These are phyloP conservation scores for Rhynchospora pubera DNA, from an alignment of 176 grass and related monocot genomes.

Conservation along the genomic window DNA sequence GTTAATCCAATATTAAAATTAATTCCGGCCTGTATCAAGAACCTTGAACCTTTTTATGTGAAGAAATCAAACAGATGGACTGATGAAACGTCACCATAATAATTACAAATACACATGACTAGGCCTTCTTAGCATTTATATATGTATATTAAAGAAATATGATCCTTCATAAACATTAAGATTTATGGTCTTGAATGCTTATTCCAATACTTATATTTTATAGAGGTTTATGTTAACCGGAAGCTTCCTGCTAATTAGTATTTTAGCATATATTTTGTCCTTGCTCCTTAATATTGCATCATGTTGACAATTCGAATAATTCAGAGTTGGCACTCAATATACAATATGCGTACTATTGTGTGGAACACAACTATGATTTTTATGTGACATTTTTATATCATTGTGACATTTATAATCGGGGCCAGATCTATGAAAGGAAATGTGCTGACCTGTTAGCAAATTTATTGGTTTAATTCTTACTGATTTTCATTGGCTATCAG, in stretches of 20 bases:
- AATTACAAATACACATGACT: neutral
- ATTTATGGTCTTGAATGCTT: neutral
- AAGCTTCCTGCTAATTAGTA: neutral
- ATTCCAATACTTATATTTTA: neutral
- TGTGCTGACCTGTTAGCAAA: neutral
- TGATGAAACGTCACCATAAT: neutral
- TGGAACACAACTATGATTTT: neutral
- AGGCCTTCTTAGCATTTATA: neutral
- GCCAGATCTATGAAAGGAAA: neutral
- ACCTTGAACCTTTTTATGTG: neutral
- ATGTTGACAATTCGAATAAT: neutral
- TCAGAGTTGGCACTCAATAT: neutral
- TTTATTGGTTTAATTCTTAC: neutral
- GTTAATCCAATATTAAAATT: neutral
- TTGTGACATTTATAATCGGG: neutral
- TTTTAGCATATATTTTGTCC: neutral
- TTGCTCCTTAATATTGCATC: neutral
- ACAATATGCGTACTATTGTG: neutral
- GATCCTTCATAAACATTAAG: neutral
- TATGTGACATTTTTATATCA: neutral
- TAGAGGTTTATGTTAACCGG: neutral
- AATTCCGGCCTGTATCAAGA: neutral
- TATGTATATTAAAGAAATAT: neutral
- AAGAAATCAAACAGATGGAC: neutral
- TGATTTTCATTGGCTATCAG: slow-evolving; percentile 11